Conservation (phyloP, 352 stramenopile genomes). For the Phytopythium helicoides region DNA sequence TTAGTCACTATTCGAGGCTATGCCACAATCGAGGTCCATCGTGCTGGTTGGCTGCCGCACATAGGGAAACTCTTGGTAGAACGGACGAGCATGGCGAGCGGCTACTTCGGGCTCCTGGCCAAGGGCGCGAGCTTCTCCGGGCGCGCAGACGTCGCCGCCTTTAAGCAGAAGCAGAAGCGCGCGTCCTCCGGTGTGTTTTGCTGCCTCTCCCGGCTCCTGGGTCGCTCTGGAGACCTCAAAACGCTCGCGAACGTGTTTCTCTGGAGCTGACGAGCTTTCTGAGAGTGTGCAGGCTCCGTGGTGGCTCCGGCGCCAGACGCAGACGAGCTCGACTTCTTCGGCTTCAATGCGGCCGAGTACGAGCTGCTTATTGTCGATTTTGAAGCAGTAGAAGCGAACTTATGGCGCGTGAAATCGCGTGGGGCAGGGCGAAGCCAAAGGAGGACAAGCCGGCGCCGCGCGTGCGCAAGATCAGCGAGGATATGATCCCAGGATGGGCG, state of each 20-base stretch:
- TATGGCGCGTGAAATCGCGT: background rate
- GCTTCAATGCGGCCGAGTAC: slow-evolving; percentile 47
- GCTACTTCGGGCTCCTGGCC: slow-evolving; percentile 71
- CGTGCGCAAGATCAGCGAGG: slow-evolving; percentile 63
- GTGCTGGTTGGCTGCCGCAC: too few species aligned
- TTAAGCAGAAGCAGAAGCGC: slow-evolving; percentile 37
- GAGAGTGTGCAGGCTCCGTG: background rate
- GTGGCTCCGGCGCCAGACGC: slow-evolving; percentile 9
- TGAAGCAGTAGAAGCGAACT: background rate
- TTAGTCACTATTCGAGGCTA: too few species aligned
- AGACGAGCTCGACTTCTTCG: slow-evolving; percentile 80
- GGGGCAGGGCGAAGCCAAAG: slow-evolving; percentile 9
- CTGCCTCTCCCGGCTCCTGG: background rate
- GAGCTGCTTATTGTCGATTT: background rate
- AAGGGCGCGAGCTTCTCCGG: slow-evolving; percentile 68
- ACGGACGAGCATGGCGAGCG: slow-evolving; percentile 42
- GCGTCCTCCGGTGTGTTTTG: slow-evolving; percentile 15
- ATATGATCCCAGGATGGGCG: slow-evolving; percentile 65
- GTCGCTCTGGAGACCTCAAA: background rate
- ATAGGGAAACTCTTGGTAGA: too few species aligned
- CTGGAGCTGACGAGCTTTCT: background rate
- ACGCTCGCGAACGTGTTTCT: background rate
- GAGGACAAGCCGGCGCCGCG: slow-evolving; percentile 32
- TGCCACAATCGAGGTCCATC: too few species aligned
- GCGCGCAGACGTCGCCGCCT: slow-evolving; percentile 55